Percentiles rank a stretch among this genome's conserved stretches.
These are phyloP conservation scores for Mortierella sp. DNA, from an alignment of 371 early-diverging fungal species.

Conservation along the genomic window DNA sequence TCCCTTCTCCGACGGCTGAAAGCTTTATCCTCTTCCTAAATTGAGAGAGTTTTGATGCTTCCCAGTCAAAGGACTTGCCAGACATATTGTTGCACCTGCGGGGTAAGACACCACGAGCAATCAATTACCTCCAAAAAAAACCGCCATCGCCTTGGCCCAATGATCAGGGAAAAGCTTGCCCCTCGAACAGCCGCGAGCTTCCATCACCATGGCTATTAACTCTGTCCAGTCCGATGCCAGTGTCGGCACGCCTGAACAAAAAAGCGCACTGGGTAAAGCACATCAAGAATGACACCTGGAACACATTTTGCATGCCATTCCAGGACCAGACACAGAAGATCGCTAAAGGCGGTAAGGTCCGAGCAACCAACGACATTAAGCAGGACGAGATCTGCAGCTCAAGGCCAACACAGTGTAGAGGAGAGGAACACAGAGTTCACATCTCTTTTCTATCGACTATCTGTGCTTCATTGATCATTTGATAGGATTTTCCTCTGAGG, in stretches of 20 bases:
- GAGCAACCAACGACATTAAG: background rate
- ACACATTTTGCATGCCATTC: slow-evolving; percentile 25
- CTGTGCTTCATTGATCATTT: no score
- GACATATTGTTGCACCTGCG: background rate
- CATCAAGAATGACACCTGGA: slow-evolving; percentile 4
- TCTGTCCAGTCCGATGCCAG: background rate
- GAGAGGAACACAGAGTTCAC: no score
- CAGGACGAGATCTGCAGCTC: background rate
- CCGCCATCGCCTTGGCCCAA: background rate
- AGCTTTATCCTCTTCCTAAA: no score
- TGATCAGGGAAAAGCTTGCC: background rate
- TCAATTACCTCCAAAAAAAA: background rate
- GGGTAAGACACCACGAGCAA: background rate
- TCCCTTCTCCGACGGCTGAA: no score
- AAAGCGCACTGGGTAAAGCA: slow-evolving; percentile 15
- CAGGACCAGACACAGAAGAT: slow-evolving; percentile 12
- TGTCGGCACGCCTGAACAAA: slow-evolving; percentile 11
- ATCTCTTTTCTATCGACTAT: no score
- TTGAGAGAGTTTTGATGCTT: background rate
- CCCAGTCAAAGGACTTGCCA: background rate
- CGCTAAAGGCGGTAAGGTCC: background rate
- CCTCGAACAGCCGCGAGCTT: background rate
- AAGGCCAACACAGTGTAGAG: no score
- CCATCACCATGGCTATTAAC: background rate
- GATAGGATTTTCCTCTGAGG: no score